phyloP scores from a whole-genome alignment of 2,329 filamentous ascomycete species.

The Bisporella sp. region DNA sequence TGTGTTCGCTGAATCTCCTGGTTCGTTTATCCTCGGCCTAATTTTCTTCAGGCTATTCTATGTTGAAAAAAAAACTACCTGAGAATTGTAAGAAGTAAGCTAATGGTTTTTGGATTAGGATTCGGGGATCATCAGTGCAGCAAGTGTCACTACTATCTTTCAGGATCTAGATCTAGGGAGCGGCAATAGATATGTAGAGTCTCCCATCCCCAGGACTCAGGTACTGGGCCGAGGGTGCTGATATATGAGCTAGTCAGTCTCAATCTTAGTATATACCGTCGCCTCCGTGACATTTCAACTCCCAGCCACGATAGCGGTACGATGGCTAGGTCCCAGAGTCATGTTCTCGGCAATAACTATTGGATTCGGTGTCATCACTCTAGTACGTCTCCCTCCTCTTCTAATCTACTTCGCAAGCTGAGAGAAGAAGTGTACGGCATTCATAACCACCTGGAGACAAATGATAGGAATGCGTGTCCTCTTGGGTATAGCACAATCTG shows the following conservation, averaged over 20 bases:
- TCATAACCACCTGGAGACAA: conserved; percentile 59
- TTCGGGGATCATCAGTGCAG: conserved; percentile 62
- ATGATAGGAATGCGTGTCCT: conserved; percentile 63
- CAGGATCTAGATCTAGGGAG: conserved; percentile 50
- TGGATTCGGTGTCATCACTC: conserved; percentile 53
- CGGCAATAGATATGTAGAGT: conserved; percentile 48
- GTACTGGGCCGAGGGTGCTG: too few relatives aligned
- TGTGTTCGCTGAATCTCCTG: conserved; percentile 62
- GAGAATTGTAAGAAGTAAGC: too few relatives aligned
- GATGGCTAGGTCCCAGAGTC: conserved; percentile 53
- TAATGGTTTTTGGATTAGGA: conserved; percentile 24
- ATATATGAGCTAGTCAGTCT: conserved; percentile 38
- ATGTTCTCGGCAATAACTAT: conserved; percentile 15
- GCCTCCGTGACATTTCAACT: conserved; percentile 62
- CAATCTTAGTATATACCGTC: conserved; percentile 69
- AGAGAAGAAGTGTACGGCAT: conserved; percentile 48
- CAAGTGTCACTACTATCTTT: conserved; percentile 62
- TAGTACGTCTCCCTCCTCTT: conserved; percentile 59
- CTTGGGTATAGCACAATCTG: conserved; percentile 55
- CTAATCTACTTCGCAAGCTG: conserved; percentile 2
- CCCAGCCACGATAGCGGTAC: conserved; percentile 59
- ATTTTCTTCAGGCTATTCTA: too few relatives aligned
- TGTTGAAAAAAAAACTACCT: too few relatives aligned
- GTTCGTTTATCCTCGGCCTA: conserved; percentile 20
- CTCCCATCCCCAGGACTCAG: too few relatives aligned